phyloP scores from a whole-genome alignment of 495 filamentous ascomycete genomes.

The Aspergillus leporis region DNA sequence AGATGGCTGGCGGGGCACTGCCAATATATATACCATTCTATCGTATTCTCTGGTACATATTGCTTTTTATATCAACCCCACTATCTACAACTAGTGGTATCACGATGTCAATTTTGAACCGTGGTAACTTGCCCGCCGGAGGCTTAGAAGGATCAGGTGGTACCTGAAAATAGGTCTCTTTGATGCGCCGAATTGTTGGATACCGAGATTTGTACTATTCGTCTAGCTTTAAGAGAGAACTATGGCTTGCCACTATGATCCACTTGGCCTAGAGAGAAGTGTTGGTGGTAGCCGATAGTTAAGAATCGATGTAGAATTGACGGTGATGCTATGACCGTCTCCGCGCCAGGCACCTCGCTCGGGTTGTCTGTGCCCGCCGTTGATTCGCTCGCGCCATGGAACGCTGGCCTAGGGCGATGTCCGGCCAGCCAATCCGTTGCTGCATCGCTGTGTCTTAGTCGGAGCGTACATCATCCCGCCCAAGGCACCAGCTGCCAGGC shows the following conservation, averaged over 20 bases:
- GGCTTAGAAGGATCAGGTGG: neutral
- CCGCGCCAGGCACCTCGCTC: slow-evolving; percentile 7
- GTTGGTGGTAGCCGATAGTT: neutral
- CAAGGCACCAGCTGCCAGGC: slow-evolving; percentile 34
- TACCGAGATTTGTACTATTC: neutral
- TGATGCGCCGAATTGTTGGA: neutral
- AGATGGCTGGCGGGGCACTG: slow-evolving; percentile 3
- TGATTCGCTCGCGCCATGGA: slow-evolving; percentile 20
- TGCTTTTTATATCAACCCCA: slow-evolving; percentile 21
- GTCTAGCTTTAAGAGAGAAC: neutral
- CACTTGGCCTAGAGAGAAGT: too few relatives aligned
- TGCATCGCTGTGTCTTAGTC: slow-evolving; percentile 18
- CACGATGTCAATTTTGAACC: slow-evolving; percentile 8
- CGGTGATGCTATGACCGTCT: slow-evolving; percentile 17
- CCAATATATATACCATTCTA: neutral
- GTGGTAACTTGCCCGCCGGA: neutral
- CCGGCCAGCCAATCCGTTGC: slow-evolving; percentile 29
- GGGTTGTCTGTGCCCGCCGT: slow-evolving; percentile 16
- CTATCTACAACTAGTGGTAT: slow-evolving; percentile 19
- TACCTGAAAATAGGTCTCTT: neutral
- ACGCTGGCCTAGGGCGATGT: slow-evolving; percentile 13
- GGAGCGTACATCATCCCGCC: slow-evolving; percentile 35
- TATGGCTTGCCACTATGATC: neutral
- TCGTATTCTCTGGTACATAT: slow-evolving; percentile 1
- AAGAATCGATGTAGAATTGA: neutral